phyloP scores from a whole-genome alignment of 768 basidiomycete genomes.

The Panellus pusillus region DNA sequence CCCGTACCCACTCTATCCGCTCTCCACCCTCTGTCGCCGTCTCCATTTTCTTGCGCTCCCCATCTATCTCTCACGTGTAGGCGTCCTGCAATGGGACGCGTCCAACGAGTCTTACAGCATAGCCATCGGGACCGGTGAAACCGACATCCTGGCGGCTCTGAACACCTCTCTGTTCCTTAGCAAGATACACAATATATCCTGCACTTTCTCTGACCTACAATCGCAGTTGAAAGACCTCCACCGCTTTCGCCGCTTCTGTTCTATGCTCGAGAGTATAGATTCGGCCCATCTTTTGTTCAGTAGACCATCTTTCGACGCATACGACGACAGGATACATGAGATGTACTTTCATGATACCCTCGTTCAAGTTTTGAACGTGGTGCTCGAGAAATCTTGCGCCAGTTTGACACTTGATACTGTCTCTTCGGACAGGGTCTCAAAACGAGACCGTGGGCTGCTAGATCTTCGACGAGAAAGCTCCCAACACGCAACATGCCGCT shows the following conservation, averaged over 20 bases:
- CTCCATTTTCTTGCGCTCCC: conserved; percentile 19
- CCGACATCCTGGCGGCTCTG: conserved; percentile 1
- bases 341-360: not conserved
- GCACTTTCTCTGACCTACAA: conserved; percentile 3
- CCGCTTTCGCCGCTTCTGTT: conserved; percentile 8
- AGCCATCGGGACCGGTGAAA: not conserved
- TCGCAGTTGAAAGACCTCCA: conserved; percentile 7
- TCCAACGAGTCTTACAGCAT: conserved; percentile 6
- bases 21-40: conserved; percentile 18
- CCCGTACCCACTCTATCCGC: conserved; percentile 11
- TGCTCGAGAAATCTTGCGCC: conserved; percentile 15
- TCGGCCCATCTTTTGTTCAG: conserved; percentile 2
- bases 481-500: not conserved
- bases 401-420: conserved; percentile 4
- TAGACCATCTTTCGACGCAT: not conserved
- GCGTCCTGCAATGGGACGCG: conserved; percentile 1
- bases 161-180: conserved; percentile 14
- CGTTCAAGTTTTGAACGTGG: conserved; percentile 6
- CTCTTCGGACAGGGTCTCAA: not conserved
- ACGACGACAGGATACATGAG: not conserved
- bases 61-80: conserved; percentile 8
- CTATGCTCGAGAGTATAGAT: conserved; percentile 8
- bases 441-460: not conserved
- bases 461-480: no score
- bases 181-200: conserved; percentile 4